These are phyloP conservation scores for Schoenoplectus tabernaemontani DNA, from an alignment of 202 grass and related monocot species.

Conservation along the genomic window DNA sequence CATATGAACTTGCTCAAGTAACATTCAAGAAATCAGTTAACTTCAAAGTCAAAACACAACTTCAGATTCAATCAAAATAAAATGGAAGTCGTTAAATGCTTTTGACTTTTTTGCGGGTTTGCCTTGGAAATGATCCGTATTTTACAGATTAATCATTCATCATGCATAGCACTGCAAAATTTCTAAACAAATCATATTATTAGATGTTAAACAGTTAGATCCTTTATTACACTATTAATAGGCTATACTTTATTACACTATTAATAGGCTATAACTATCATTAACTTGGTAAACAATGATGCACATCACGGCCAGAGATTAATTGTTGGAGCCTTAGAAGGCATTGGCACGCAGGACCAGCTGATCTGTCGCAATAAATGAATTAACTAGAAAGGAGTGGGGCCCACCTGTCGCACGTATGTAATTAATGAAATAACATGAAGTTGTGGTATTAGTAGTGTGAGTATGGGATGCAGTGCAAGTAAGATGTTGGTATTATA, in stretches of 20 bases:
- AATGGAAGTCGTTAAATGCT: background rate
- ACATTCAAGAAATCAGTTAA: background rate
- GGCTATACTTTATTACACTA: no score
- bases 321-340: background rate
- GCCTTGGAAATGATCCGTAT: no score
- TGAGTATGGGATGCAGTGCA: slow-evolving; percentile 19
- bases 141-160: no score
- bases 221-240: background rate
- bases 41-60: background rate
- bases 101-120: background rate
- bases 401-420: background rate
- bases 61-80: background rate
- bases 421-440: slow-evolving; percentile 20
- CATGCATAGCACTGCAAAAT: background rate
- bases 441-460: background rate
- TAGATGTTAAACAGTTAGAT: background rate
- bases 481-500: slow-evolving; percentile 29
- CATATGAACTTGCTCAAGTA: background rate
- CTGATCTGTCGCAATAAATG: slow-evolving; percentile 20
- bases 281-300: slow-evolving; percentile 5
- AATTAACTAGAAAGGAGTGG: background rate
- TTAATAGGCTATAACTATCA: no score
- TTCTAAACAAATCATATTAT: no score
- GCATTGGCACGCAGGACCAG: background rate
- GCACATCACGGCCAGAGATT: background rate